Conservation (phyloP, 306 rosid genomes). For the Ziziphus jujuba region DNA sequence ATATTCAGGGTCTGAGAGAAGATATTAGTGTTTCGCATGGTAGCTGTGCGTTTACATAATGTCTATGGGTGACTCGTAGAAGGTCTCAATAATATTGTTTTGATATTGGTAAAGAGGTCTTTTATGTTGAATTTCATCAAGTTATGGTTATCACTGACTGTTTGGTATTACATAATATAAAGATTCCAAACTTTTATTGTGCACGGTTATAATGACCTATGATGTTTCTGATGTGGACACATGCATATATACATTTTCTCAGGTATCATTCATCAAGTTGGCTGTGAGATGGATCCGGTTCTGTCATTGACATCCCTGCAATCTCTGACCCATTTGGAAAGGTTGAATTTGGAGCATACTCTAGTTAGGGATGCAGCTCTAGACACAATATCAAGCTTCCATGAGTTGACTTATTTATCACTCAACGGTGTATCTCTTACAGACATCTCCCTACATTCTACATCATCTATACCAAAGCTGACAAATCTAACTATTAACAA, state of each 20-base stretch:
- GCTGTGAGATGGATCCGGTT: conserved; percentile 22
- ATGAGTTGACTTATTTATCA: conserved; percentile 50
- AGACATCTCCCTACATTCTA: conserved; percentile 52
- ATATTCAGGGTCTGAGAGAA: too few species aligned
- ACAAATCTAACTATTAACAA: conserved; percentile 58
- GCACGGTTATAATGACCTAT: too few species aligned
- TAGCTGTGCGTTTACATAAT: too few species aligned
- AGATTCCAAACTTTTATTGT: too few species aligned
- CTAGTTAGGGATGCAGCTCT: conserved; percentile 57
- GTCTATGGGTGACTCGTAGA: too few species aligned
- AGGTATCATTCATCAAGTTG: conserved; percentile 51
- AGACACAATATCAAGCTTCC: conserved; percentile 51
- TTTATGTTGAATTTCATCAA: too few species aligned
- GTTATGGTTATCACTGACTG: too few species aligned
- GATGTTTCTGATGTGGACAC: too few species aligned
- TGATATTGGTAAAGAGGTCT: too few species aligned
- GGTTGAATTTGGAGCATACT: conserved; percentile 69
- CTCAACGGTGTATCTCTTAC: conserved; percentile 62
- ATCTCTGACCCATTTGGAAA: conserved; percentile 55
- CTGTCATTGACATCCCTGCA: conserved; percentile 52
- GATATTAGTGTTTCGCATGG: too few species aligned
- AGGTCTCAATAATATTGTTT: too few species aligned
- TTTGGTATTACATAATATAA: neutral
- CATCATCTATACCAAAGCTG: conserved; percentile 68
- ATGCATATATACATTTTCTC: conserved; percentile 3